Base-by-base conservation (phyloP, 208 protist genomes). In the Trypanosoma rangeli region DNA sequence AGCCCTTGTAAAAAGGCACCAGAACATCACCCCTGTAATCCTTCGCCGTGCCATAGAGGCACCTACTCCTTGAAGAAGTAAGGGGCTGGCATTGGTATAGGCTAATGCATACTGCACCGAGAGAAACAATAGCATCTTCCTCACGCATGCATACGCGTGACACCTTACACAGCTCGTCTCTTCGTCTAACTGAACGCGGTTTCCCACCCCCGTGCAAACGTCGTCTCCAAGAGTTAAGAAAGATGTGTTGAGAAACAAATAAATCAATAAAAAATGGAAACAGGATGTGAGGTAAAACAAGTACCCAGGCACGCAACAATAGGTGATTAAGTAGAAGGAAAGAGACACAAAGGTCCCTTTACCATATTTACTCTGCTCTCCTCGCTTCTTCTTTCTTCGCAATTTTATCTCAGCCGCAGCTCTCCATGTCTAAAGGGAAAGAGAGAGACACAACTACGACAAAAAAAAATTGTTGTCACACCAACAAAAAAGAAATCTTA, bases 11-110 rank as follows among this genome's bases (percentile, higher is more conserved):
- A 71, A 83, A 86, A 4, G 82, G 82, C 20, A 86, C 33, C 16
- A 86, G 70, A 9, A 83, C 61, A 60, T 74, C 59, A 5, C 82
- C 82, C 26, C 82, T 59, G 49, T 76, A 70, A 44, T 76, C 70
- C 16, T 28, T 5, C 12, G 42, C 28, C 7, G 50, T 50, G 16
- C 35, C 39, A n/a, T 12, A 56, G 29, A 7, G 55, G 26, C 49
- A 22, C 16, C 18, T 8, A 31, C 16, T 55, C 33, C 49, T 22
- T 58, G 9, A 56, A 20, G 3, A 29, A 7, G 66, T 3, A 13
- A 58, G 28, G 3, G 71, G 26, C 22, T 55, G n/a, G 50, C 71
- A 76, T 54, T 76, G 71, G 22, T 71, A 76, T 0, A 76, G 42
- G 55, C 71, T 70, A 10, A 76, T 52, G 33, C 57, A 65, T 29